Evolutionary conservation across 352 stramenopile genomes (phyloP).

Genomic region (Phytophthora gonapodyides): DNA sequence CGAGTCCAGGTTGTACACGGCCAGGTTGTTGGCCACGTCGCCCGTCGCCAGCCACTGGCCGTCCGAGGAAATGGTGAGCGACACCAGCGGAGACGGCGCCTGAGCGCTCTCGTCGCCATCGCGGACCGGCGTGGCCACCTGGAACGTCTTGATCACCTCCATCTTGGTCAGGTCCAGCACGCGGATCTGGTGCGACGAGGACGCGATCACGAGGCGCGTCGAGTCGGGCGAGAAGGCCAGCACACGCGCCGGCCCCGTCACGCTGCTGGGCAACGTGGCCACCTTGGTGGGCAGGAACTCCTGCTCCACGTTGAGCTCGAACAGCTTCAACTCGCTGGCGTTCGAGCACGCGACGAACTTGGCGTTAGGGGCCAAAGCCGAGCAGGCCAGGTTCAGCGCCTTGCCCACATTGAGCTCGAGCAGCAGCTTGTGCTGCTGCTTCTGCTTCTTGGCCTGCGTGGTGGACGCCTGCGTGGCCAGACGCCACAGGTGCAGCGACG

Average conservation of each 20-base stretch:
- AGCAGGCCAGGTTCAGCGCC: slow-evolving; percentile 83
- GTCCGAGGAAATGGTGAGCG: slow-evolving; percentile 76
- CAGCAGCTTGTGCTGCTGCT: slow-evolving; percentile 66
- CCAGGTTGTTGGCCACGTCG: slow-evolving; percentile 70
- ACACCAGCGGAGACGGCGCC: slow-evolving; percentile 52
- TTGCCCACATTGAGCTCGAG: slow-evolving; percentile 83
- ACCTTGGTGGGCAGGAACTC: slow-evolving; percentile 69
- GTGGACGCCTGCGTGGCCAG: slow-evolving; percentile 42
- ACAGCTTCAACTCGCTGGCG: slow-evolving; percentile 87
- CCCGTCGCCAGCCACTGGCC: slow-evolving; percentile 81
- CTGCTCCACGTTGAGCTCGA: slow-evolving; percentile 60
- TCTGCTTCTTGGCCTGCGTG: slow-evolving; percentile 39
- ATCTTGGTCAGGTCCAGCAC: slow-evolving; percentile 75
- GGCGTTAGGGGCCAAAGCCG: slow-evolving; percentile 81
- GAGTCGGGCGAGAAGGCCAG: slow-evolving; percentile 82
- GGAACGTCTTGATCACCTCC: slow-evolving; percentile 79
- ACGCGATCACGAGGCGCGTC: slow-evolving; percentile 73
- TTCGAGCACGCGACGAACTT: slow-evolving; percentile 89
- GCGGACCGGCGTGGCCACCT: slow-evolving; percentile 31
- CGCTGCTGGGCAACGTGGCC: slow-evolving; percentile 35
- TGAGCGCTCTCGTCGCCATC: slow-evolving; percentile 22
- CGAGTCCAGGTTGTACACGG: slow-evolving; percentile 87
- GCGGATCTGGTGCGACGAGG: slow-evolving; percentile 64
- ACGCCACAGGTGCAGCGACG: slow-evolving; percentile 73
- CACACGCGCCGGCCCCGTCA: slow-evolving; percentile 58